Base-by-base conservation (phyloP, 2,329 filamentous ascomycete species). In the Cladobotryum mycophilum region DNA sequence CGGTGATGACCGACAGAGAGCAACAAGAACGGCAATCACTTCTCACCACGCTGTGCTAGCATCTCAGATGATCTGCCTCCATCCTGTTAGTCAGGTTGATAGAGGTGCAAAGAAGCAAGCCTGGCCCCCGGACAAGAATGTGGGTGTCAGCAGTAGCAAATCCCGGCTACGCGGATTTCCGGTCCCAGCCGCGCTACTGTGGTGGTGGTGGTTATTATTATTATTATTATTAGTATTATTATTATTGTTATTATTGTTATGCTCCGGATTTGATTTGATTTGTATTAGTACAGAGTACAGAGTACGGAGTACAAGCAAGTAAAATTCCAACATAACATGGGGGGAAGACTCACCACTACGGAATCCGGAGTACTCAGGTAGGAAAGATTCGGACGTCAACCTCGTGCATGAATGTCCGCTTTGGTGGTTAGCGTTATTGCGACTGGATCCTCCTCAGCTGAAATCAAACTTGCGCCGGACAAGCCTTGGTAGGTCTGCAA, bases 131-230 rank as follows among this genome's bases (percentile, higher is more conserved):
- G 34, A 15, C 20, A 14, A 17, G 22, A 17, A 44, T n/a, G 17
- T 30, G 15, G 44, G 11, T 18, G 40, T 52, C 51, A 38, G 43
- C 43, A 47, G n/a, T n/a, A 40, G 25, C 33, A 34, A 48, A 41
- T 49, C 47, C 42, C 38, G 45, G 42, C 47, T 34, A 13, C 35
- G 38, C 47, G 47, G 47, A 40, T 46, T 38, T 43, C 42, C 41
- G 51, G 41, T 42, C 18, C 20, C 41, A 25, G 14, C 36, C 36
- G 13, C 25, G 25, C 25, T 30, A 30, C 25, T 30, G 25, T 30
- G 25, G 25, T 30, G 25, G 25, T n/a, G n/a, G n/a, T n/a, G n/a
- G n/a, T n/a, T n/a, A n/a, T n/a, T n/a, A n/a, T n/a, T n/a, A n/a
- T n/a, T n/a, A n/a, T n/a, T n/a, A n/a, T n/a, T n/a, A n/a, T n/a